These are phyloP conservation scores for Yamadazyma songkhlaensis DNA, from an alignment of 1,139 yeast genomes.

Conservation along the genomic window DNA sequence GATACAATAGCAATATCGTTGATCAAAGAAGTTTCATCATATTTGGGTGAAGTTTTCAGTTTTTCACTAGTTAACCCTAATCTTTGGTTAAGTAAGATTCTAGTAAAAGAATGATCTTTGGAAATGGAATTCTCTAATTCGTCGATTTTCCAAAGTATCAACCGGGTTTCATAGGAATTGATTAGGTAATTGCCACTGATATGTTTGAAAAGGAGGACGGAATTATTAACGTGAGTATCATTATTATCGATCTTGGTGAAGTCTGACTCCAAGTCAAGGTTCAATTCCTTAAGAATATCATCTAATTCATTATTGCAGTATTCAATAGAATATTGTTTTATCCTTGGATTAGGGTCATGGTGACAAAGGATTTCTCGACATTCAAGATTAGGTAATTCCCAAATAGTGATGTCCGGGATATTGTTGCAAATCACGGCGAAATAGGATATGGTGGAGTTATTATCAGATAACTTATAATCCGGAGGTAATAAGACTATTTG, in stretches of 20 bases:
- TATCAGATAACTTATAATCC: conserved; percentile 5
- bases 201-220: conserved; percentile 9
- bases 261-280: conserved; percentile 10
- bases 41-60: conserved; percentile 4
- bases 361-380: conserved; percentile 53
- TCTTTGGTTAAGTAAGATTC: conserved; percentile 9
- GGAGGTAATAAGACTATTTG: conserved; percentile 11
- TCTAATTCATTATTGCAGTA: conserved; percentile 9
- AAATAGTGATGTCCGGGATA: conserved; percentile 55
- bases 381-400: conserved; percentile 70
- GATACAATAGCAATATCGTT: conserved; percentile 44
- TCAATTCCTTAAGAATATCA: conserved; percentile 11
- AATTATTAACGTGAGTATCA: background rate
- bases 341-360: conserved; percentile 5
- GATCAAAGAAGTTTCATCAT: conserved; percentile 37
- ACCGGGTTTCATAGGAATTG: conserved; percentile 25
- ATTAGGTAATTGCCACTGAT: conserved; percentile 15
- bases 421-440: conserved; percentile 46
- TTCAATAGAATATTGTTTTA: conserved; percentile 11
- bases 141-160: conserved; percentile 33
- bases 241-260: background rate
- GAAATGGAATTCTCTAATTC: conserved; percentile 25
- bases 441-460: conserved; percentile 15
- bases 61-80: conserved; percentile 9
- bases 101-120: conserved; percentile 15